Percentiles rank a stretch among this genome's conserved stretches.
Evolutionary conservation across 2,329 filamentous ascomycete species (phyloP).

Genomic region (Fusarium multiceps): DNA sequence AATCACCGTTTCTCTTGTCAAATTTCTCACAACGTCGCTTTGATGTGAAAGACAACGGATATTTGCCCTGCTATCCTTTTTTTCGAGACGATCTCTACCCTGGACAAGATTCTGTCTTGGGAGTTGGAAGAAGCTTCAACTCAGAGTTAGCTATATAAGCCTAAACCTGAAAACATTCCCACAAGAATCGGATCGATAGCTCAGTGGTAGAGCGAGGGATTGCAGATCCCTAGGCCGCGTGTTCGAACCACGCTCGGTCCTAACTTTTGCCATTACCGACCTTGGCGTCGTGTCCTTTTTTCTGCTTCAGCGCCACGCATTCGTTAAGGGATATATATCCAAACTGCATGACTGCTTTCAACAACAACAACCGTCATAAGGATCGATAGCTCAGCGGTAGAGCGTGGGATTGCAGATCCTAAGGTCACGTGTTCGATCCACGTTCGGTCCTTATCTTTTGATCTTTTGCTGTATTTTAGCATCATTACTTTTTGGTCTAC

Average conservation of each 20-base stretch:
- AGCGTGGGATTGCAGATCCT: constrained; percentile 41
- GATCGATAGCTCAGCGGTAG: constrained; percentile 42
- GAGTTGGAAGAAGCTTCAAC: not conserved
- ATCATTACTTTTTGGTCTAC: not conserved
- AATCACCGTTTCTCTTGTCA: not conserved
- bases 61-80: not conserved
- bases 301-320: constrained; percentile 15
- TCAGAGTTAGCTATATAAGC: accelerated
- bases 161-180: accelerated
- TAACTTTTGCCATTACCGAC: constrained; percentile 15
- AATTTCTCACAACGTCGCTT: not conserved
- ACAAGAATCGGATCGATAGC: constrained; percentile 34
- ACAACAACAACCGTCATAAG: not conserved
- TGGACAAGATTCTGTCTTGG: accelerated
- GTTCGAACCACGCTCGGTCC: constrained; percentile 41
- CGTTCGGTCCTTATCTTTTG: constrained; percentile 37
- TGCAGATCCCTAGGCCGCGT: constrained; percentile 41
- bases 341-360: not conserved
- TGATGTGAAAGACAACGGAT: not conserved
- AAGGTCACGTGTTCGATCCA: constrained; percentile 41
- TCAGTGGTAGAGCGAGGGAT: constrained; percentile 42
- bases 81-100: not conserved
- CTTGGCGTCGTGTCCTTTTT: constrained; percentile 19
- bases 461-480: accelerated
- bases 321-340: not conserved